Base-by-base conservation (phyloP, 2,329 filamentous ascomycete species). In the Lizonia empirigonia region DNA sequence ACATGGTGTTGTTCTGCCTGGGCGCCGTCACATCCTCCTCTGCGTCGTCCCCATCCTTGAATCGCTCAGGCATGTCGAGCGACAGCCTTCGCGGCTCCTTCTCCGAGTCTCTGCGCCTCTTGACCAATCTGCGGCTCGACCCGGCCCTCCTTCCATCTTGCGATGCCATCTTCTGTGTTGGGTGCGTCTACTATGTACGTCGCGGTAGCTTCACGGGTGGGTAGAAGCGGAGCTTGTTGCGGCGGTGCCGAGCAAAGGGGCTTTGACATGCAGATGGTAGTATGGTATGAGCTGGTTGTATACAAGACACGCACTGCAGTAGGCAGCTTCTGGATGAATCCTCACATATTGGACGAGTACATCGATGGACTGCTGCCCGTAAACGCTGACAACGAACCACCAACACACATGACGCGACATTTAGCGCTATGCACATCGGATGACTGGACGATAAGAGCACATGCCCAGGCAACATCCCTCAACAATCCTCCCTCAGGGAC, bases 1-100 rank as follows among this genome's bases (percentile, higher is more conserved):
- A 90, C 54, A 80, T 75, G 38, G 77, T 69, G 34, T 77, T 75
- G 44, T 75, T 72, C 47, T 58, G 64, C 61, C 78, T 80, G 2
- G 82, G 79, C 41, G 82, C 82, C 12, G 82, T 83, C 53, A 82
- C 82, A 67, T 86, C 85, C 30, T 85, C 80, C 15, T 86, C 77
- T 5, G 78, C 80, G 71, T 86, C 84, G 54, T 82, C 80, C 23
- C 81, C 82, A 63, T 82, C 78, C 62, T 76, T 79, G 55, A 86
- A 78, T 47, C 79, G 79, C 47, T 85, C 82, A 22, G 84, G 84
- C 15, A 85, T 76, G 49, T 81, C 76, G 60, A 77, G 75, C 50
- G 81, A 80, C 40, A 71, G 57, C 27, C 64, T 62, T 24, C 63
- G 63, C 33, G 63, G 51, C 45, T 68, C 62, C 50, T 58, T 68